Base-by-base conservation (phyloP, 192 early-diverging fungal genomes). In the Oehlia diaphana region DNA sequence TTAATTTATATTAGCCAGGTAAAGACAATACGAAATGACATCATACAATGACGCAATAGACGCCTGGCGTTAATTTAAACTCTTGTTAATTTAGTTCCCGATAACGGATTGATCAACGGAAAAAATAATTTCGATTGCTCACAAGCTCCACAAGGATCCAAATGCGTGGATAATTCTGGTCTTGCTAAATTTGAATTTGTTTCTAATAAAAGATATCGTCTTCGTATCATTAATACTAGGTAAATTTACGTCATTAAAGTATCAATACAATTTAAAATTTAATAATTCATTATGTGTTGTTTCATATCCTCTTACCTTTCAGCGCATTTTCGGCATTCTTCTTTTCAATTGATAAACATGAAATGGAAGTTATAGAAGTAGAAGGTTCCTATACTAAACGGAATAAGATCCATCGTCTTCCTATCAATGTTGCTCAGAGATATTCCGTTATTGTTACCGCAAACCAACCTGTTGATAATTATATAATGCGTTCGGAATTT, bases 311-410 rank as follows among this genome's bases (percentile, higher is more conserved):
- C 35, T 77, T 9, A 31, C 67, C 14, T 5, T 44, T n/a, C 61
- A 86, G 88, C 70, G 89, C 89, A 19, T 88, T 93, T 44, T 84
- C 90, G 10, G 81, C 84, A 31, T 95, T 90, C 85, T 77, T 86
- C 64, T 87, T 95, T 79, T 90, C 88, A 58, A 90, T 95, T 72
- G 92, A 92, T 80, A 87, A 89, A 16, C 93, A 94, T 83, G 77
- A 83, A 10, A 80, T 94, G 79, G 84, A 88, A 35, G 83, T 94
- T 21, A 92, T 94, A 79, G 93, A 94, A 84, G 89, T 89, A 4
- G 93, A 94, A 44, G 93, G 93, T 26, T 84, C 12, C 2, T 61
- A 42, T 6, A 83, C 82, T 7, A 68, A 82, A 42, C 72, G 80
- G 23, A 80, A 81, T 47, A 81, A 77, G 5, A 70, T 83, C 31